These are phyloP conservation scores for Cronartium quercuum DNA, from an alignment of 1,284 basidiomycete genomes.

Conservation along the genomic window DNA sequence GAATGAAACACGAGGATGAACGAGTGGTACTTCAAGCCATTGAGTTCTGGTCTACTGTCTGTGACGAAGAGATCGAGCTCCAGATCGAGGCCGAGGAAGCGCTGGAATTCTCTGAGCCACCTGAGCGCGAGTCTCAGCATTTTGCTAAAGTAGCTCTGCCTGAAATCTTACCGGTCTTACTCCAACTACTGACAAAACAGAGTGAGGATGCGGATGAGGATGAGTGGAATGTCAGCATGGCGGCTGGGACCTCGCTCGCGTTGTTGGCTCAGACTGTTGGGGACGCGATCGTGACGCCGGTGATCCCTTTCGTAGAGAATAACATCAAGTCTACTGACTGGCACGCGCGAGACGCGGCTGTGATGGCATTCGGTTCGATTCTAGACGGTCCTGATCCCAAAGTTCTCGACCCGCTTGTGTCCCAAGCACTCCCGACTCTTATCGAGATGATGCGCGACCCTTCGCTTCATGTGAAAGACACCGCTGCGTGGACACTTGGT, in stretches of 20 bases:
- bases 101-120: conserved; percentile 80
- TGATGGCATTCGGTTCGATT: conserved; percentile 98
- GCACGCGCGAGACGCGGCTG: conserved; percentile 90
- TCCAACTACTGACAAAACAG: conserved; percentile 81
- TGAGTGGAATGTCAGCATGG: conserved; percentile 98
- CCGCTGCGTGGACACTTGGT: conserved; percentile 94
- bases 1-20: conserved; percentile 91
- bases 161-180: conserved; percentile 87
- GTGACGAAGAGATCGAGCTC: conserved; percentile 92
- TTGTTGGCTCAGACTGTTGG: conserved; percentile 84
- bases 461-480: conserved; percentile 86
- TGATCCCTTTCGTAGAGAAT: conserved; percentile 95
- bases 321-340: conserved; percentile 89
- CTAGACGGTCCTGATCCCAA: conserved; percentile 87
- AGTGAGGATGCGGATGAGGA: conserved; percentile 97
- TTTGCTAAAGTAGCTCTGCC: conserved; percentile 91
- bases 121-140: conserved; percentile 76
- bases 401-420: conserved; percentile 81
- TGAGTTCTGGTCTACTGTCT: conserved; percentile 99
- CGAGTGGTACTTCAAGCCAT: conserved; percentile 90
- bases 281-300: conserved; percentile 81
- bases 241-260: conserved; percentile 85
- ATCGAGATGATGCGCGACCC: conserved; percentile 91
- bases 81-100: conserved; percentile 90
- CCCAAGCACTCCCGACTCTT: conserved; percentile 86